Evolutionary conservation across 345 rosid genomes (phyloP), one percentile per base, ranked within the genome.

Genomic region (Moricandia arvensis): DNA sequence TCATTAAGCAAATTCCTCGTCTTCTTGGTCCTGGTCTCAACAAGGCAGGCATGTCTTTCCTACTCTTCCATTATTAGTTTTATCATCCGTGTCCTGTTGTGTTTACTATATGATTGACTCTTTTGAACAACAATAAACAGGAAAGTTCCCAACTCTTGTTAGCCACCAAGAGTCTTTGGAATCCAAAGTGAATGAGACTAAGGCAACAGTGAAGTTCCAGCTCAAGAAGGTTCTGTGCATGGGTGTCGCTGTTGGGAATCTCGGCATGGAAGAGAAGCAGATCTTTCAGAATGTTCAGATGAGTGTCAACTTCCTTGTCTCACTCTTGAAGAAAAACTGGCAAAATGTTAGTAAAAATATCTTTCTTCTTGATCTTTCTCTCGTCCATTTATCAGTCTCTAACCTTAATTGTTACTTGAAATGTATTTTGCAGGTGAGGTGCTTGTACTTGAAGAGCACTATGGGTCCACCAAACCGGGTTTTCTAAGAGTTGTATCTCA

Each of bases 1-100:
- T 90, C 68, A 90, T 90, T 55, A 90, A 90, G 82, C 95, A 90
- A 86, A 87, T 90, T 68, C 95, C 95, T 15, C 95, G 95, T 83
- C 87, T 90, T 53, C 76, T 90, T 41, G 96, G 96, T 55, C 96
- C 93, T 7, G 96, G 96, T 83, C 91, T 90, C 77, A 90, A 90
- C 90, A 90, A 90, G 77, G 96, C n/a, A n/a, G n/a, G n/a, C n/a
- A n/a, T n/a, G n/a, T n/a, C n/a, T n/a, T n/a, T n/a, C n/a, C n/a
- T n/a, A n/a, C n/a, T n/a, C n/a, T n/a, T n/a, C n/a, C n/a, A n/a
- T n/a, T n/a, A n/a, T n/a, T n/a, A n/a, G n/a, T n/a, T n/a, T n/a
- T n/a, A n/a, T n/a, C n/a, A n/a, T n/a, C n/a, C n/a, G n/a, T n/a
- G n/a, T n/a, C n/a, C n/a, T n/a, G n/a, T n/a, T n/a, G n/a, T n/a